Evolutionary conservation across 2,329 filamentous ascomycete genomes (phyloP).

Genomic region (Scedosporium aurantiacum): DNA sequence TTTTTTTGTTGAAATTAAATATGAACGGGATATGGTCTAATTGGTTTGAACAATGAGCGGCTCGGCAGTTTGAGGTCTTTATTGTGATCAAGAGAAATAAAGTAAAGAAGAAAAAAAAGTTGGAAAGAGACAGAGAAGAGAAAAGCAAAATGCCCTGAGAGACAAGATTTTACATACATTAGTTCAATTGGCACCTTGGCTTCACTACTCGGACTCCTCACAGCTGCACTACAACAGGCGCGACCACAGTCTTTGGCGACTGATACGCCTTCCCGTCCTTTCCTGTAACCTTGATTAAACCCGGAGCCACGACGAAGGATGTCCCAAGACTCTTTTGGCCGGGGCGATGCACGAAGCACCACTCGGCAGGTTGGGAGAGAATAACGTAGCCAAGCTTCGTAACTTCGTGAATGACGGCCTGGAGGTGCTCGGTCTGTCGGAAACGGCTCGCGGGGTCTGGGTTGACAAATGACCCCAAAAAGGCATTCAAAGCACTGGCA

Average conservation of each 20-base stretch:
- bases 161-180: too few relatives aligned
- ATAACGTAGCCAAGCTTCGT: conserved; percentile 29
- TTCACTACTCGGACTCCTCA: not conserved
- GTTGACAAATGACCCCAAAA: conserved; percentile 22
- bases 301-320: conserved; percentile 17
- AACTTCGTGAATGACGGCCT: conserved; percentile 27
- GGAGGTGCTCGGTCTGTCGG: conserved; percentile 26
- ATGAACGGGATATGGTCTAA: too few relatives aligned
- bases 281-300: conserved; percentile 18
- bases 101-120: too few relatives aligned
- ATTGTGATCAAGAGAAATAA: too few relatives aligned
- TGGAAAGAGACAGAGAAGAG: too few relatives aligned
- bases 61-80: too few relatives aligned
- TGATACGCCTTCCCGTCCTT: conserved; percentile 15
- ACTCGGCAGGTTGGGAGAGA: conserved; percentile 31
- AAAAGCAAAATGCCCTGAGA: too few relatives aligned
- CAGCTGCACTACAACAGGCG: conserved; percentile 10
- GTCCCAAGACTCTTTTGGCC: not conserved
- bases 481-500: conserved; percentile 20
- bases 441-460: conserved; percentile 15
- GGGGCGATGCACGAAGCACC: conserved; percentile 18
- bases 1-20: too few relatives aligned
- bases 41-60: too few relatives aligned
- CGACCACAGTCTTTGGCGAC: conserved; percentile 14
- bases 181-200: too few relatives aligned